Evolutionary conservation across 768 basidiomycete genomes (phyloP), one percentile per base, ranked within the genome.

Genomic region (Pisolithus marmoratus): DNA sequence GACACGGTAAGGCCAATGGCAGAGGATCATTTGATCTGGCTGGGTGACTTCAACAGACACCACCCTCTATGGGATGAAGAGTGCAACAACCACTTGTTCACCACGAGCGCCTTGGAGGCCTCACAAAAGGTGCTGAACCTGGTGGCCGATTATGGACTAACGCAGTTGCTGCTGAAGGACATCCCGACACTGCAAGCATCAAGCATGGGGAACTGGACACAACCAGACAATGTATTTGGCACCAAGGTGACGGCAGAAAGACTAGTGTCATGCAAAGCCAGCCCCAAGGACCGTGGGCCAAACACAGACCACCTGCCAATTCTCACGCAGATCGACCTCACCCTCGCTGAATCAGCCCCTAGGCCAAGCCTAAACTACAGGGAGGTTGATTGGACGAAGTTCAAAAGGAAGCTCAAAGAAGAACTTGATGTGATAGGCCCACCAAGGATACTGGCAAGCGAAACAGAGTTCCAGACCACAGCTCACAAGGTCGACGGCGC

Each of bases 141-240:
- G 2, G 15, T 71, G 0, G 54, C 48, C 0, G 56, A 55, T 0
- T 45, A 68, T 46, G 53, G 57, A 0, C 63, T 81, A 59, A 8
- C 53, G 0, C 72, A 74, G 72, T 50, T 63, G 0, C 67, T 81
- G 0, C 72, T 69, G 0, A 49, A 58, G 9, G 61, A 60, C 0
- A 59, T 62, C 0, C 74, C 74, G 0, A 81, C 73, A 0, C 63
- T 80, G 0, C 38, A 69, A 20, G 59, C 69, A 0, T 42, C 34
- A 0, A n/a, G 23, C 1, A 65, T 72, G 0, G 67, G 69, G 17
- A 74, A 72, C 50, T 64, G 60, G 44, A 60, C 52, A 0, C 0
- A 51, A 0, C 54, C 56, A 0, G 52, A 61, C 34, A 60, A 62
- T 20, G 17, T 59, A 0, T 60, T 62, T 15, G 34, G 53, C n/a